Percentiles rank a stretch among this genome's conserved stretches.
Conservation (phyloP, 345 rosid genomes). For the Gynandropsis gynandra region DNA sequence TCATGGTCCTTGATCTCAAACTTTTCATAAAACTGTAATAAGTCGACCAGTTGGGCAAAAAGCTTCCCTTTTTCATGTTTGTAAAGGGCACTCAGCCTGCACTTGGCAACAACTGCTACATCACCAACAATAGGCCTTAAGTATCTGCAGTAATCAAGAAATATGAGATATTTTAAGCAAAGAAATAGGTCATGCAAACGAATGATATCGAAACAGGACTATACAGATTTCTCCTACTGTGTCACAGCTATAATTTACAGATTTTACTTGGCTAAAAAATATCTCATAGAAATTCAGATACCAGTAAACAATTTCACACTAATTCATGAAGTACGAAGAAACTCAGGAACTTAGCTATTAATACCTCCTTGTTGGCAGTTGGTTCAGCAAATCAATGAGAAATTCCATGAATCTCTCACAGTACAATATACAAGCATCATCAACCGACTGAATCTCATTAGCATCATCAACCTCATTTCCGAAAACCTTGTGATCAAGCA, state of each 20-base stretch:
- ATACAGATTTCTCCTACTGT: not conserved
- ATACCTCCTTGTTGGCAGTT: conserved; percentile 97
- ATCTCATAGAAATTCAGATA: conserved; percentile 5
- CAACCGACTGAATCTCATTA: conserved; percentile 34
- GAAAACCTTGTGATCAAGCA: conserved; percentile 66
- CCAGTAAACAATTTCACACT: not conserved
- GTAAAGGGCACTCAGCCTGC: conserved; percentile 84
- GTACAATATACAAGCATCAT: conserved; percentile 74
- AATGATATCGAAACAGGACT: conserved; percentile 8
- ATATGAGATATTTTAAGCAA: not conserved
- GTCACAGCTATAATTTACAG: not conserved
- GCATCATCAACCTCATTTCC: conserved; percentile 35
- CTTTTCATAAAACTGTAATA: conserved; percentile 91
- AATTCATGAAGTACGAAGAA: conserved; percentile 3
- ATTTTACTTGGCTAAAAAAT: not conserved
- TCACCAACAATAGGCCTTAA: conserved; percentile 96
- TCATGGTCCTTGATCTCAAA: conserved; percentile 97
- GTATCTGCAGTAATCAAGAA: conserved; percentile 45
- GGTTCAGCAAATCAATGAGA: conserved; percentile 93
- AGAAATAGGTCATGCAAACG: not conserved
- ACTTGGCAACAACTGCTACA: conserved; percentile 89
- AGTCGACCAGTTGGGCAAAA: conserved; percentile 90
- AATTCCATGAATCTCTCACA: conserved; percentile 98
- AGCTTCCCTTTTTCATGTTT: conserved; percentile 84
- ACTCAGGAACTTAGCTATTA: not conserved